Percentiles rank a stretch among this genome's conserved stretches.
These are phyloP conservation scores for Exophiala alcalophila DNA, from an alignment of 2,329 filamentous ascomycete species.

Conservation along the genomic window DNA sequence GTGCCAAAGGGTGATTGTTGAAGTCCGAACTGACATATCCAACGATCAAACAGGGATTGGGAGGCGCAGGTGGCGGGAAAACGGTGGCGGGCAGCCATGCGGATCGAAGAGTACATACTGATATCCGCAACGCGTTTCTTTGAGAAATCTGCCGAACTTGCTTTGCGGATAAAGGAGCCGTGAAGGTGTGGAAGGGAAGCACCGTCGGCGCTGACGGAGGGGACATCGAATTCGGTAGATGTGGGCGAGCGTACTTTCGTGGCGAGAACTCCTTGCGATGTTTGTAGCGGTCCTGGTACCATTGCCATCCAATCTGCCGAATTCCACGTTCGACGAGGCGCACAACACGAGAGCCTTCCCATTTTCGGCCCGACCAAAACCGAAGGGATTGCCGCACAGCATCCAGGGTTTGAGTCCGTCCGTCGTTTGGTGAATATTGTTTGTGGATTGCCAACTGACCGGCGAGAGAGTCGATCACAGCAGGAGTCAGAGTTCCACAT, in stretches of 20 bases:
- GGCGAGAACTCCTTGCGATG: slow-evolving; percentile 55
- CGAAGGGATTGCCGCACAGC: slow-evolving; percentile 39
- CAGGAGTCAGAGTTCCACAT: slow-evolving; percentile 59
- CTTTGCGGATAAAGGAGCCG: slow-evolving; percentile 84
- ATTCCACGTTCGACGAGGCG: slow-evolving; percentile 80
- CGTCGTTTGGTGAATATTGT: slow-evolving; percentile 9
- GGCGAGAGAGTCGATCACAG: slow-evolving; percentile 51
- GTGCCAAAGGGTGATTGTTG: slow-evolving; percentile 94
- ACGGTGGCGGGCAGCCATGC: slow-evolving; percentile 81
- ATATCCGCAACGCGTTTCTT: slow-evolving; percentile 88
- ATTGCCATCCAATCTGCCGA: slow-evolving; percentile 73
- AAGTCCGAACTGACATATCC: slow-evolving; percentile 98
- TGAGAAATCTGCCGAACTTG: slow-evolving; percentile 94
- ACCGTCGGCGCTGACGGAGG: slow-evolving; percentile 90
- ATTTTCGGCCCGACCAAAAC: slow-evolving; percentile 69
- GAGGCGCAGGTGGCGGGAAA: slow-evolving; percentile 80
- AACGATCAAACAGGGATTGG: slow-evolving; percentile 78
- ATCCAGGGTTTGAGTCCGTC: slow-evolving; percentile 26
- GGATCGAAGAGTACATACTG: slow-evolving; percentile 79
- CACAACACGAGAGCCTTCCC: slow-evolving; percentile 84
- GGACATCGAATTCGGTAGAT: slow-evolving; percentile 67
- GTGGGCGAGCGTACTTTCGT: slow-evolving; percentile 67
- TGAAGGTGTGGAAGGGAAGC: slow-evolving; percentile 96
- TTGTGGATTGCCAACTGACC: slow-evolving; percentile 44
- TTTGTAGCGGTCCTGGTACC: slow-evolving; percentile 81